Conservation (phyloP, 2,329 filamentous ascomycete genomes). For the Orbilia blumenaviensis region DNA sequence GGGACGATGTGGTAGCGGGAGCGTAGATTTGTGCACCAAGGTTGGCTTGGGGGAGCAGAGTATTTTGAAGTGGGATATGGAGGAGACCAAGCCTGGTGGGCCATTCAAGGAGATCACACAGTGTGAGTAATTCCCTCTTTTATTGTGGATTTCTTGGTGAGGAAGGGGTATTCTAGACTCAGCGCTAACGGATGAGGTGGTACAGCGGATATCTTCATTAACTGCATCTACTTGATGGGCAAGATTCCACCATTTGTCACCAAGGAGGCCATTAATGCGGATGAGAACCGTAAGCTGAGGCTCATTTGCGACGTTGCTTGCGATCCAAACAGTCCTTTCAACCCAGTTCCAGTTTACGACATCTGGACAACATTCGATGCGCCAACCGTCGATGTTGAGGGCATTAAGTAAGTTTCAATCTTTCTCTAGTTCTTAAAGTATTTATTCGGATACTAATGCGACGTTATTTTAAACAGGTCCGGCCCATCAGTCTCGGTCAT, state of each 20-base stretch:
- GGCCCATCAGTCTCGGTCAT: slow-evolving; percentile 78
- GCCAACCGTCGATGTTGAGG: slow-evolving; percentile 72
- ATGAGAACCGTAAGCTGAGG: slow-evolving; percentile 75
- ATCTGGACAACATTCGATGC: slow-evolving; percentile 86
- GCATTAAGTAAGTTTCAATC: slow-evolving; percentile 38
- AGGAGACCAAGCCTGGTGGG: slow-evolving; percentile 78
- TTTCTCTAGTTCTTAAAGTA: neutral
- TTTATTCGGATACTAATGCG: neutral
- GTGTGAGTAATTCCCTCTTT: slow-evolving; percentile 61
- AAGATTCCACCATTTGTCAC: slow-evolving; percentile 85
- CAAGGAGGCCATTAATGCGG: slow-evolving; percentile 70
- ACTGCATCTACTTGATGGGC: slow-evolving; percentile 85
- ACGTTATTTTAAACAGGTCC: slow-evolving; percentile 32
- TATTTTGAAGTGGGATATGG: slow-evolving; percentile 79
- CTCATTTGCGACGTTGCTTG: slow-evolving; percentile 83
- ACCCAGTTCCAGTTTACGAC: slow-evolving; percentile 81
- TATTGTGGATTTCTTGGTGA: neutral
- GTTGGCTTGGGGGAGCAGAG: slow-evolving; percentile 75
- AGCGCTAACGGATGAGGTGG: slow-evolving; percentile 31
- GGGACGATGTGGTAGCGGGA: slow-evolving; percentile 85
- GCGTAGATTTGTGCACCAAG: slow-evolving; percentile 79
- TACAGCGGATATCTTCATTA: slow-evolving; percentile 75
- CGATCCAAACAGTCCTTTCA: slow-evolving; percentile 77
- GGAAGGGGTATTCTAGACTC: neutral
- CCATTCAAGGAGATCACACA: slow-evolving; percentile 82